Base-by-base conservation (phyloP, 225 moss, liverwort and hornwort genomes). In the Pseudoscleropodium purum region DNA sequence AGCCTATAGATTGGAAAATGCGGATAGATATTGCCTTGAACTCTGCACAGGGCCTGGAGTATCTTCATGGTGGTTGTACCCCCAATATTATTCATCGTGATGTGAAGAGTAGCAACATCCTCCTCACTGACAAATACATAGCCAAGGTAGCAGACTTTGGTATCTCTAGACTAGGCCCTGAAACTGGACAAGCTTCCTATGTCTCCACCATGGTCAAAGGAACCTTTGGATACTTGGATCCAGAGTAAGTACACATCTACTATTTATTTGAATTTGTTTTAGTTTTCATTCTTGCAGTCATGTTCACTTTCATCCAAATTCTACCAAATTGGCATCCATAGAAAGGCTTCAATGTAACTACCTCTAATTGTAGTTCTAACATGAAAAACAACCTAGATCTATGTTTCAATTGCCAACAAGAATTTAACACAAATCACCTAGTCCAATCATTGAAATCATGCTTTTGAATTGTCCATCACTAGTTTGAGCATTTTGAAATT, bases 31-130 rank as follows among this genome's bases (percentile, higher is more conserved):
- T 94, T 77, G 91, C 93, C 37, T 7, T 94, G 30, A 89, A 92
- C 77, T 86, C 92, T 59, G 94, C 94, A 2, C 92, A 70, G 78
- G 94, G 95, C 37, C 43, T 95, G 52, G 89, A 93, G 66, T 95
- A 93, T 89, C 85, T 94, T 56, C 95, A 95, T 37, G 47, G 87
- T 7, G 82, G 85, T 17, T 92, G 92, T 45, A 93, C 90, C 74
- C 92, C 91, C 23, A 66, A 79, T 51, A 93, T 95, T 47, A 95
- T 96, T 79, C 94, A 95, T 49, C 91, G 96, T 24, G 96, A 95
- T 88, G 91, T 96, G 9, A 96, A 95, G 91, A 94, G 94, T 52
- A 94, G 90, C 93, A 96, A 96, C 90, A 94, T 96, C 77, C 95
- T 94, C 75, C 92, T 96, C 86, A 92, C 93, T 2, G 87, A 93